phyloP scores from a whole-genome alignment of 78 protist genomes.

The Dictyostelium discoideum region DNA sequence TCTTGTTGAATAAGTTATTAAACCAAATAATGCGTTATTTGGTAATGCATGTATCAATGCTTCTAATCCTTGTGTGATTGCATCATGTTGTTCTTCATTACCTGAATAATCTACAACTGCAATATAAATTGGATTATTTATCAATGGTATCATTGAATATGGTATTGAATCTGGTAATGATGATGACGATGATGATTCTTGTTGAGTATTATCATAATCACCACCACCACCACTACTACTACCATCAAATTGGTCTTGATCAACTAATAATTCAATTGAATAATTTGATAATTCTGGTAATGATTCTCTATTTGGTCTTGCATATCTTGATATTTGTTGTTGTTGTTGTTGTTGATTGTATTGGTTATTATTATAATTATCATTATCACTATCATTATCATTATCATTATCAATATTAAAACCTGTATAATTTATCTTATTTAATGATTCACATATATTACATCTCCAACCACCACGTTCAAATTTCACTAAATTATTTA shows the following conservation, averaged over 20 bases:
- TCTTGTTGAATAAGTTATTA: slow-evolving; percentile 1
- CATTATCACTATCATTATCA: neutral
- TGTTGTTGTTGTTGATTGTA: neutral
- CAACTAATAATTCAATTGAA: neutral
- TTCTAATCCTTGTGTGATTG: slow-evolving; percentile 15
- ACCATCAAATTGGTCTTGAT: neutral
- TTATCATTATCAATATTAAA: neutral
- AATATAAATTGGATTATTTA: slow-evolving; percentile 49
- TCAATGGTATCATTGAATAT: neutral
- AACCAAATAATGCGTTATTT: slow-evolving; percentile 45
- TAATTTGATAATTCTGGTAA: slow-evolving; percentile 24
- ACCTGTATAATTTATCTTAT: neutral
- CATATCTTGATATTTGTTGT: neutral
- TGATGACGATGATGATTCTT: too few species aligned
- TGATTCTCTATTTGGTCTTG: neutral
- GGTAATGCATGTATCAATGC: slow-evolving; percentile 61
- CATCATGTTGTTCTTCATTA: slow-evolving; percentile 14
- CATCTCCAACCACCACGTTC: slow-evolving; percentile 9
- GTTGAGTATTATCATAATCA: neutral
- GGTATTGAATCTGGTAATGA: neutral
- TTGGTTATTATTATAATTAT: neutral
- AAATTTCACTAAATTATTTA: neutral
- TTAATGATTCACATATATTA: slow-evolving; percentile 15
- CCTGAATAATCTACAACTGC: slow-evolving; percentile 52
- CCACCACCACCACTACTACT: too few species aligned